phyloP scores from a whole-genome alignment of 179 eudicot genomes.

The Beta macrorhiza region DNA sequence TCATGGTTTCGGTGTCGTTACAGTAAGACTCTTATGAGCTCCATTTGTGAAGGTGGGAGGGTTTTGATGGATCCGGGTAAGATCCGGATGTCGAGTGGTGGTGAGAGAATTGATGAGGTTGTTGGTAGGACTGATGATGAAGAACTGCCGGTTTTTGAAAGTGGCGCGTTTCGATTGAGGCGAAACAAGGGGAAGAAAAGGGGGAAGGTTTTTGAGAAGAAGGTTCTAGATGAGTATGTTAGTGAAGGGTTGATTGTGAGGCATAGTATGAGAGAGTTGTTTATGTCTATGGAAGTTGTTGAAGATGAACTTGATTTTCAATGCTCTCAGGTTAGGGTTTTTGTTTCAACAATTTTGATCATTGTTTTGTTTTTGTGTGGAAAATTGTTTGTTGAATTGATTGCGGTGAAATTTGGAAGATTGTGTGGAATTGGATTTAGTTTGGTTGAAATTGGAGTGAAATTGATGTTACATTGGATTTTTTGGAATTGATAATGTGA shows the following conservation, averaged over 20 bases:
- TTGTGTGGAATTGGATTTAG: no score
- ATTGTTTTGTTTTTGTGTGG: no score
- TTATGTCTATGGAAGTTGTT: conserved; percentile 55
- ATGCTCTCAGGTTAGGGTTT: conserved; percentile 67
- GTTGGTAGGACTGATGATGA: conserved; percentile 75
- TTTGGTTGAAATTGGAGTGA: no score
- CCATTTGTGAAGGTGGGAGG: conserved; percentile 71
- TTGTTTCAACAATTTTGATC: no score
- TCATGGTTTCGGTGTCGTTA: conserved; percentile 78
- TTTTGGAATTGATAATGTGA: no score
- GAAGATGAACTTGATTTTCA: conserved; percentile 38
- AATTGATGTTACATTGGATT: no score
- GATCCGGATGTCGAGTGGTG: conserved; percentile 77
- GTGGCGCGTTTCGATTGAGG: conserved; percentile 63
- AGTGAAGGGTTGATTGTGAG: conserved; percentile 39
- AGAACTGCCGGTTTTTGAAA: conserved; percentile 64
- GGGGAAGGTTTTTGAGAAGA: not conserved
- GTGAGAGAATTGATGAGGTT: conserved; percentile 71
- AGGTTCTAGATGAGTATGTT: conserved; percentile 41
- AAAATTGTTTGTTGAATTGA: no score
- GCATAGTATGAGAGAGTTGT: conserved; percentile 72
- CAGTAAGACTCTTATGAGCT: conserved; percentile 62
- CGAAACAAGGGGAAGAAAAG: conserved; percentile 19
- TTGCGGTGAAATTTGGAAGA: no score
- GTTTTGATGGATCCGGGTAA: conserved; percentile 62